Percentiles rank a stretch among this genome's conserved stretches.
These are phyloP conservation scores for Xerocomus nothofagi DNA, from an alignment of 1,284 basidiomycete species.

Conservation along the genomic window DNA sequence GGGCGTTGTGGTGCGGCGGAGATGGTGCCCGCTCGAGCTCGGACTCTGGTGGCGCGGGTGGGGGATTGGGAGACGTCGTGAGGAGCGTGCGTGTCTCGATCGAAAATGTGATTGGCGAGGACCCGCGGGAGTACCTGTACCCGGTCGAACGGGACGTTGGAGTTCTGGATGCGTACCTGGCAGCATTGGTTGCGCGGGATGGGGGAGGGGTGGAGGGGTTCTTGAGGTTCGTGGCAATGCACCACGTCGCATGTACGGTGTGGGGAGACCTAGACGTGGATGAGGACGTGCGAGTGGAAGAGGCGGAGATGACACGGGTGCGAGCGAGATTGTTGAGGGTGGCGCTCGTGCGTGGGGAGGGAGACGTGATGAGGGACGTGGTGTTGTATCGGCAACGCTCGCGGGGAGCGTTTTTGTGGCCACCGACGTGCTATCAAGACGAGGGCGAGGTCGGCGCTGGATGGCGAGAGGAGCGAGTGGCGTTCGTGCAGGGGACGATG, in stretches of 20 bases:
- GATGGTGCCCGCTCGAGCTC: slow-evolving; percentile 45
- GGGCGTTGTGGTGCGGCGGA: slow-evolving; percentile 76
- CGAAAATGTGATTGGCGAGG: slow-evolving; percentile 26
- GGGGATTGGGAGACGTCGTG: slow-evolving; percentile 40
- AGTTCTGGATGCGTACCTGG: slow-evolving; percentile 63
- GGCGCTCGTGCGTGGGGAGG: slow-evolving; percentile 50
- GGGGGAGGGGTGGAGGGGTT: slow-evolving; percentile 49
- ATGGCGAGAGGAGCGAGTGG: slow-evolving; percentile 21
- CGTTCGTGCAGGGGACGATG: slow-evolving; percentile 15
- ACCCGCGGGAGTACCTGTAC: slow-evolving; percentile 64
- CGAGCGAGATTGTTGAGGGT: slow-evolving; percentile 51
- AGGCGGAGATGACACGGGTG: neutral
- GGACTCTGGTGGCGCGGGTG: neutral
- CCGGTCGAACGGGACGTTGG: slow-evolving; percentile 70
- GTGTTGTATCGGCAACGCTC: slow-evolving; percentile 49
- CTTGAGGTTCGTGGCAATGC: slow-evolving; percentile 68
- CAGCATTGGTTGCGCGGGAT: slow-evolving; percentile 41
- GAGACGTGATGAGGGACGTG: slow-evolving; percentile 52
- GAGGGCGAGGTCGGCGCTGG: slow-evolving; percentile 15
- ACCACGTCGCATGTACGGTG: slow-evolving; percentile 77
- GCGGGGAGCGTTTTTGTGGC: slow-evolving; percentile 31
- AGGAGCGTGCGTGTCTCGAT: slow-evolving; percentile 55
- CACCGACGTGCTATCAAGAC: slow-evolving; percentile 43
- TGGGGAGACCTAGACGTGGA: slow-evolving; percentile 56
- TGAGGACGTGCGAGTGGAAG: slow-evolving; percentile 35